A percentile compares a stretch with the other conserved stretches of the same genome.
These are phyloP conservation scores for Phytophthora hybrid DNA, from an alignment of 352 stramenopile species.

Conservation along the genomic window DNA sequence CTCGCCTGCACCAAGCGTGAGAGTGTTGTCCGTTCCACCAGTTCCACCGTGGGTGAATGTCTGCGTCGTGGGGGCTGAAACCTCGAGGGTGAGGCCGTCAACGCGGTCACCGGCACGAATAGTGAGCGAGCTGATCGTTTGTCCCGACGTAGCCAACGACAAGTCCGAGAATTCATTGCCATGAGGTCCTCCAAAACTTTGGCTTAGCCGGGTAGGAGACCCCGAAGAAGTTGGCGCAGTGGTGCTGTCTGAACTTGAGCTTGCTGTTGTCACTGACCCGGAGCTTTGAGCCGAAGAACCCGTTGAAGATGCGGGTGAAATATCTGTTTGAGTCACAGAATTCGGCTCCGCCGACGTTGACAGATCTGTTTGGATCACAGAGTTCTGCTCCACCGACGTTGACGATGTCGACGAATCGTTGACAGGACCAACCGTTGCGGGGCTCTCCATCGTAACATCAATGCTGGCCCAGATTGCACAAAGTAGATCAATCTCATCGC, in stretches of 20 bases:
- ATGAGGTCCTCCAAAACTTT: slow-evolving; percentile 18
- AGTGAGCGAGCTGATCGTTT: slow-evolving; percentile 30
- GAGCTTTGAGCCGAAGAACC: not conserved
- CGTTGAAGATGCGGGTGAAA: slow-evolving; percentile 1
- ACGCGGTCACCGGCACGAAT: slow-evolving; percentile 21
- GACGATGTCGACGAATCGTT: not conserved
- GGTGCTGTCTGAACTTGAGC: slow-evolving; percentile 7
- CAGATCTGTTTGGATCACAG: slow-evolving; percentile 5
- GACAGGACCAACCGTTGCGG: not conserved
- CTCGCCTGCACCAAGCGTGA: slow-evolving; percentile 17
- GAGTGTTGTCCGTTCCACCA: slow-evolving; percentile 28
- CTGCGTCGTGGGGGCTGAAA: slow-evolving; percentile 18
- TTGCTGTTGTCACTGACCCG: not conserved
- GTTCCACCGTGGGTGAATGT: slow-evolving; percentile 31
- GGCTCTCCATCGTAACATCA: not conserved
- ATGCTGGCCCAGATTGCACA: slow-evolving; percentile 7
- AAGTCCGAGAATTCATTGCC: slow-evolving; percentile 33
- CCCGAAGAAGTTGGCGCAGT: not conserved
- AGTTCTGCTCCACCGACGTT: slow-evolving; percentile 1
- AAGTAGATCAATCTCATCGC: slow-evolving; percentile 9
- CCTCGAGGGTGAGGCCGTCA: slow-evolving; percentile 24
- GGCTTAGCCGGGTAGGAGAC: not conserved
- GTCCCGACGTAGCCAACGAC: slow-evolving; percentile 16
- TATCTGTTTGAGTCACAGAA: slow-evolving; percentile 6
- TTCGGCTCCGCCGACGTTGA: not conserved